Percentiles rank a stretch among this genome's conserved stretches.
Evolutionary conservation across 768 basidiomycete species (phyloP).

Genomic region (Hypsizygus marmoreus): DNA sequence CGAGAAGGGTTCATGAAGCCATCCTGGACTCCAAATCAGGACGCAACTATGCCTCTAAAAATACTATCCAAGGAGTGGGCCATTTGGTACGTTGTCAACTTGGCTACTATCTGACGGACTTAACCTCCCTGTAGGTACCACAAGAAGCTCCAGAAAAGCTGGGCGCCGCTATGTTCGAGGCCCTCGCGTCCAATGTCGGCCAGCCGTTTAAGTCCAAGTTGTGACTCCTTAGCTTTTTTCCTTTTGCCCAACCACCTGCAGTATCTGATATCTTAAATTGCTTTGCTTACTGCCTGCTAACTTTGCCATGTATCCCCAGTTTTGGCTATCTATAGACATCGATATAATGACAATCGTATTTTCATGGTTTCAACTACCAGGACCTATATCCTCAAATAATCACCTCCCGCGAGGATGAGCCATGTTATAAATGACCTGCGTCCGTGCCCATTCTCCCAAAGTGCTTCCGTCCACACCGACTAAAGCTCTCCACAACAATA

Average conservation of each 20-base stretch:
- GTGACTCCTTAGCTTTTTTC: not conserved
- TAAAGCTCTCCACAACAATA: slow-evolving; percentile 58
- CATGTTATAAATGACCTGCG: slow-evolving; percentile 28
- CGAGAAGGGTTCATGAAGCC: slow-evolving; percentile 30
- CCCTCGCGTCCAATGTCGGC: slow-evolving; percentile 6
- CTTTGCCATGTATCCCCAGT: no score
- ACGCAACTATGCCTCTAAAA: slow-evolving; percentile 28
- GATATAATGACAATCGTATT: no score
- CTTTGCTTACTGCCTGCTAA: no score
- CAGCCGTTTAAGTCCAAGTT: slow-evolving; percentile 7
- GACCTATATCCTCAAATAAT: no score
- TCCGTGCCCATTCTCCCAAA: slow-evolving; percentile 61
- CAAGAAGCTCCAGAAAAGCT: slow-evolving; percentile 25
- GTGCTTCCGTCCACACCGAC: slow-evolving; percentile 36
- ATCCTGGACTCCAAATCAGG: slow-evolving; percentile 29
- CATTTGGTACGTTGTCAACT: slow-evolving; percentile 26
- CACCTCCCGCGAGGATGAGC: no score
- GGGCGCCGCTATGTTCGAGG: slow-evolving; percentile 17
- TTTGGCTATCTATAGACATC: no score
- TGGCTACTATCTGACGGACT: no score
- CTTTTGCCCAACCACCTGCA: not conserved
- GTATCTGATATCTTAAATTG: not conserved
- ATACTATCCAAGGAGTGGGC: slow-evolving; percentile 24
- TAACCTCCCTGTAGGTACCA: slow-evolving; percentile 16
- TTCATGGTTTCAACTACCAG: no score